Conservation (phyloP, 305 asterid genomes). For the Rubia peregrina region DNA sequence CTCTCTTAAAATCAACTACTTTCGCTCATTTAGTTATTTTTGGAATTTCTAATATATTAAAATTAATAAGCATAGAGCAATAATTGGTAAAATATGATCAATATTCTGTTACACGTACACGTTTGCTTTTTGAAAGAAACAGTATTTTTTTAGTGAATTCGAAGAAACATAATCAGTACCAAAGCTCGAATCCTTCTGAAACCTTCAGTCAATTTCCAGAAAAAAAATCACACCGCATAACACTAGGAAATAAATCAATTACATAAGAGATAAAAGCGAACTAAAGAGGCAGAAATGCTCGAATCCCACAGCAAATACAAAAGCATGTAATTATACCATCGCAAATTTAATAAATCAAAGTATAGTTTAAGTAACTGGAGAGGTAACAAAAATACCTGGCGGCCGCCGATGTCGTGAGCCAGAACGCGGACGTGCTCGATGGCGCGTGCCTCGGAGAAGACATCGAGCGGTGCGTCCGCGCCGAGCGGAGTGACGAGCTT, state of each 20-base stretch:
- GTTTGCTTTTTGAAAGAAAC: neutral
- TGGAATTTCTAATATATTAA: neutral
- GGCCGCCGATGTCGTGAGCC: constrained; percentile 81
- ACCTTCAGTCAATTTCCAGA: neutral
- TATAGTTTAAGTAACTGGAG: too few relatives aligned
- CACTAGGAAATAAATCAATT: neutral
- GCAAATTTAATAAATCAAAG: too few relatives aligned
- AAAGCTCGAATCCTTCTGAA: neutral
- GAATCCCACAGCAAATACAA: too few relatives aligned
- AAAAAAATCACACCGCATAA: neutral
- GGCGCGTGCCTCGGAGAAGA: constrained; percentile 91
- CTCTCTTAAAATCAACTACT: neutral
- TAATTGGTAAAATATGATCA: too few relatives aligned
- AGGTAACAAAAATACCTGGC: constrained; percentile 48
- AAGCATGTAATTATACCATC: neutral
- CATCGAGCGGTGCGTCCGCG: constrained; percentile 72
- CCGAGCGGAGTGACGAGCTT: constrained; percentile 77
- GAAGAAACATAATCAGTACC: too few relatives aligned
- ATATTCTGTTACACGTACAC: neutral
- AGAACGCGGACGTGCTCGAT: constrained; percentile 86
- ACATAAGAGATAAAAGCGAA: neutral
- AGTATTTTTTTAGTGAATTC: too few relatives aligned
- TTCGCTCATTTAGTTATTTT: neutral
- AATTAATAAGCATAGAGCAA: too few relatives aligned
- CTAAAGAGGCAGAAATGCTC: neutral